Percentiles rank a stretch among this genome's conserved stretches.
Conservation (phyloP, 192 early-diverging fungal genomes). For the Coemansia sp. region DNA sequence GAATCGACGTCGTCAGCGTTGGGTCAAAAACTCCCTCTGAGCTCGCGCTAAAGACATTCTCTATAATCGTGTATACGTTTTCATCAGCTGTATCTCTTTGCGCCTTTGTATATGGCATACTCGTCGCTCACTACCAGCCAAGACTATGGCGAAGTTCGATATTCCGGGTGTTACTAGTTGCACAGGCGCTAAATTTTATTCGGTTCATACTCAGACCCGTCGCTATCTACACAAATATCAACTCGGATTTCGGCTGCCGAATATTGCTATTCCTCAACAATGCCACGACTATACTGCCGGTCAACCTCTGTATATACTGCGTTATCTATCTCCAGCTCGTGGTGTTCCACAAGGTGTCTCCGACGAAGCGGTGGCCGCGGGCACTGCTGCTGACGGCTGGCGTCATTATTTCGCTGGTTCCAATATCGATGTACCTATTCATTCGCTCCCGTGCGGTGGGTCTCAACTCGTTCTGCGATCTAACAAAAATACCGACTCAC, state of each 20-base stretch:
- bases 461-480: conserved; percentile 12
- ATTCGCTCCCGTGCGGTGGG: background rate
- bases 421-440: conserved; percentile 21
- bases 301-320: conserved; percentile 32
- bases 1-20: background rate
- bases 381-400: conserved; percentile 18
- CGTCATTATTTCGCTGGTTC: conserved; percentile 15
- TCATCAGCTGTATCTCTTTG: conserved; percentile 16
- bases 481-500: background rate
- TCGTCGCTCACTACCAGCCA: conserved; percentile 6
- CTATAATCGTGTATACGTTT: conserved; percentile 10
- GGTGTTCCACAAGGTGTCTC: conserved; percentile 40
- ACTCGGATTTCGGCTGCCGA: conserved; percentile 25
- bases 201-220: conserved; percentile 32
- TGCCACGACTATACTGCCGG: conserved; percentile 13
- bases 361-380: conserved; percentile 30
- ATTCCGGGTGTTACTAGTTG: conserved; percentile 29
- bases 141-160: conserved; percentile 31
- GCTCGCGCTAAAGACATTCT: background rate
- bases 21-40: background rate
- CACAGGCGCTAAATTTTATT: conserved; percentile 30
- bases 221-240: conserved; percentile 3
- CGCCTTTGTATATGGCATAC: conserved; percentile 26
- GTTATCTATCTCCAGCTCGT: conserved; percentile 48
- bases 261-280: conserved; percentile 31